phyloP scores from a whole-genome alignment of 2,329 filamentous ascomycete species.

The Ambrosiella xylebori region DNA sequence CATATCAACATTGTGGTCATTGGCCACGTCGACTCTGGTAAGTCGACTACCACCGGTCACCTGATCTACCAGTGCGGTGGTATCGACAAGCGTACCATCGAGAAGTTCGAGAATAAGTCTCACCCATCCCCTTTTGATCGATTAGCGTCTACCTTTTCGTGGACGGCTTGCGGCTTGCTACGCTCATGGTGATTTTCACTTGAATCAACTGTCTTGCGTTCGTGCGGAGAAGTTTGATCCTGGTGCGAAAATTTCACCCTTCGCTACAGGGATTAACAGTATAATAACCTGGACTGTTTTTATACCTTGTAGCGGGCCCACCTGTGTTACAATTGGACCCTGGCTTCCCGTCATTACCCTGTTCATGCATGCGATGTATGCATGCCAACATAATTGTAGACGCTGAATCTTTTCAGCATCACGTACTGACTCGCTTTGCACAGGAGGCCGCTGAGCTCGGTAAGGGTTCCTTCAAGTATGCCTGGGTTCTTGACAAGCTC shows the following conservation, averaged over 20 bases:
- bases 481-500: conserved; percentile 99
- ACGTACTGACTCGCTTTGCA: conserved; percentile 16
- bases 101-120: conserved; percentile 99
- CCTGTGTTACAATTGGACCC: not conserved
- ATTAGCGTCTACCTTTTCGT: conserved; percentile 14
- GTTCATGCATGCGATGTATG: conserved; percentile 4
- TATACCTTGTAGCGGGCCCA: not conserved
- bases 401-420: conserved; percentile 2
- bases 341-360: not conserved
- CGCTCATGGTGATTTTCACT: not conserved
- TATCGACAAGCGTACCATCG: conserved; percentile 99
- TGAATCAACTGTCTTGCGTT: not conserved
- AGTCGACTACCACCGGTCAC: conserved; percentile 87
- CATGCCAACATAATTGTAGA: not conserved
- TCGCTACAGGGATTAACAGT: conserved; percentile 14
- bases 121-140: not conserved
- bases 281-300: conserved; percentile 6
- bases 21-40: conserved; percentile 98
- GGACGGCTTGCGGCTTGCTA: not conserved
- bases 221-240: not conserved
- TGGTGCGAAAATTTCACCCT: conserved; percentile 7
- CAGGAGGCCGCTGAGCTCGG: conserved; percentile 97
- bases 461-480: conserved; percentile 99
- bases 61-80: conserved; percentile 99
- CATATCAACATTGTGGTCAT: conserved; percentile 98